Conservation (phyloP, 179 eudicot genomes). For the Silene vulgaris region DNA sequence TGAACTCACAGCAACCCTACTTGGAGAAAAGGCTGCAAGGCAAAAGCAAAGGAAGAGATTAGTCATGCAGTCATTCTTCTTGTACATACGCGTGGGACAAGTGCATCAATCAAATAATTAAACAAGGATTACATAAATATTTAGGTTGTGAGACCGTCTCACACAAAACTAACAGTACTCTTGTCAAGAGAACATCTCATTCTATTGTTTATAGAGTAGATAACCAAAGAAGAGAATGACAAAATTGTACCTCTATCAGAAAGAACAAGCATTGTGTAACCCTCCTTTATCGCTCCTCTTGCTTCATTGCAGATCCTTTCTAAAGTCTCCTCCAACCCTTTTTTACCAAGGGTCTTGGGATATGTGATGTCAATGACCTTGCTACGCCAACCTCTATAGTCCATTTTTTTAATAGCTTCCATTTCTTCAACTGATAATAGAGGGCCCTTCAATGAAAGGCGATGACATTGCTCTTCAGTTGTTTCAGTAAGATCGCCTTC, state of each 20-base stretch:
- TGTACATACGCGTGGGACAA: not conserved
- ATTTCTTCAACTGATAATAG: slow-evolving; percentile 74
- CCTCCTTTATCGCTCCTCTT: slow-evolving; percentile 70
- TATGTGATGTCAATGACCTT: slow-evolving; percentile 90
- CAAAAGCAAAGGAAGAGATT: slow-evolving; percentile 5
- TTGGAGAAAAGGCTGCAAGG: slow-evolving; percentile 64
- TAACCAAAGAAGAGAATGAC: not conserved
- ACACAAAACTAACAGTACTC: not conserved
- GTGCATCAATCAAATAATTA: not conserved
- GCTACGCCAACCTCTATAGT: slow-evolving; percentile 94
- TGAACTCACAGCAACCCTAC: slow-evolving; percentile 88
- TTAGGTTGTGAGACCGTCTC: not conserved
- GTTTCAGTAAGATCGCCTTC: slow-evolving; percentile 99
- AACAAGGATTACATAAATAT: not conserved
- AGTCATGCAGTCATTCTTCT: slow-evolving; percentile 11
- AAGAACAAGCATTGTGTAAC: slow-evolving; percentile 72
- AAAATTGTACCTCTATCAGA: slow-evolving; percentile 86
- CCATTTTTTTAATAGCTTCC: slow-evolving; percentile 94
- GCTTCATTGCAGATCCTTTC: slow-evolving; percentile 91
- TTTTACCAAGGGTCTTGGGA: slow-evolving; percentile 58
- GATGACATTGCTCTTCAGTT: slow-evolving; percentile 92
- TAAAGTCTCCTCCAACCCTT: slow-evolving; percentile 89
- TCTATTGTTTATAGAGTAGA: not conserved
- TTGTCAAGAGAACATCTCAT: not conserved
- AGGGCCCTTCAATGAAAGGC: slow-evolving; percentile 91